These are phyloP conservation scores for Plectosphaerella sp. DNA, from an alignment of 2,329 filamentous ascomycete genomes.

Conservation along the genomic window DNA sequence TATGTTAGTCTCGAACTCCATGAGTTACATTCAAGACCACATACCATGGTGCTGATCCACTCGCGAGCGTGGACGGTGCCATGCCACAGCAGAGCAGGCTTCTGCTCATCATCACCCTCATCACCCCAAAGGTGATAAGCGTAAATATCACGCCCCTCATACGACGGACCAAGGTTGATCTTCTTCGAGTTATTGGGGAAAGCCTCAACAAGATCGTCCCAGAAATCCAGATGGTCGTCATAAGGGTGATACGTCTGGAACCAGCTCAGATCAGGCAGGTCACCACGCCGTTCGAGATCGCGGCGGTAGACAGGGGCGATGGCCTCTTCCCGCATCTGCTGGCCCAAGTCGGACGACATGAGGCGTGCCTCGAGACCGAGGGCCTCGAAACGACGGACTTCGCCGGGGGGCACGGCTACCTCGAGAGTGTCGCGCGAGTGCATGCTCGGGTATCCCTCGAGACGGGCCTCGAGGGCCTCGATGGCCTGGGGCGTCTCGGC, in stretches of 20 bases:
- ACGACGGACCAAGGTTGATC: slow-evolving; percentile 36
- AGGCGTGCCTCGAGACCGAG: slow-evolving; percentile 18
- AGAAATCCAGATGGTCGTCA: slow-evolving; percentile 44
- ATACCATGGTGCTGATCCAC: slow-evolving; percentile 53
- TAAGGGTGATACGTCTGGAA: slow-evolving; percentile 51
- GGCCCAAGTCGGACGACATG: slow-evolving; percentile 21
- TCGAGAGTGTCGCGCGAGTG: slow-evolving; percentile 22
- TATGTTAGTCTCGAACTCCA: background rate
- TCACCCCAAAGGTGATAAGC: slow-evolving; percentile 50
- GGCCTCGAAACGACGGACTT: slow-evolving; percentile 19
- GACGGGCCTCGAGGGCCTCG: slow-evolving; percentile 11
- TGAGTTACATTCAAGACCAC: slow-evolving; percentile 21
- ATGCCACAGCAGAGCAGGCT: slow-evolving; percentile 44
- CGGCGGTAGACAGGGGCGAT: slow-evolving; percentile 17
- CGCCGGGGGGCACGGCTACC: slow-evolving; percentile 23
- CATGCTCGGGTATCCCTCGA: slow-evolving; percentile 15
- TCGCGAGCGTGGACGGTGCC: slow-evolving; percentile 49
- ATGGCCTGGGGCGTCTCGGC: slow-evolving; percentile 10
- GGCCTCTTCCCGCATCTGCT: slow-evolving; percentile 20
- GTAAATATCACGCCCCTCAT: slow-evolving; percentile 47
- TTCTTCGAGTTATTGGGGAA: slow-evolving; percentile 43
- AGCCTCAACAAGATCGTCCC: slow-evolving; percentile 37
- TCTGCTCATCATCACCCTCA: slow-evolving; percentile 28
- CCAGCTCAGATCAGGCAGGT: slow-evolving; percentile 36
- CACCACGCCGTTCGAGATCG: slow-evolving; percentile 14